A percentile compares a stretch with the other conserved stretches of the same genome.
Evolutionary conservation across 2,329 filamentous ascomycete species (phyloP).

Genomic region (Alternaria hordeiaustralica): DNA sequence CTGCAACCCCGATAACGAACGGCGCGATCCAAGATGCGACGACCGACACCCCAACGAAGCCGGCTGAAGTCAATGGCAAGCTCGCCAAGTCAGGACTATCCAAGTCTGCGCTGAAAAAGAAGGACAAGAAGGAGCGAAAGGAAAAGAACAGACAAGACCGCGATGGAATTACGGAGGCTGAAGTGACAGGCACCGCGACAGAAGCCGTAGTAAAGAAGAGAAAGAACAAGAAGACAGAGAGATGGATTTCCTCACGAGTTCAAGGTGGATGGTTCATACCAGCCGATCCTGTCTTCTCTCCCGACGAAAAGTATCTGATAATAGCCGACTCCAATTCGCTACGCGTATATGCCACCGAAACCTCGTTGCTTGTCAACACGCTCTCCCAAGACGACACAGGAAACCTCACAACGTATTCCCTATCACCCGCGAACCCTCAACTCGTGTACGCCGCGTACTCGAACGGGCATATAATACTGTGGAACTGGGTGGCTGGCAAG

Average conservation of each 20-base stretch:
- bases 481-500: slow-evolving; percentile 63
- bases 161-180: slow-evolving; percentile 1
- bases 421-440: slow-evolving; percentile 60
- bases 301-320: slow-evolving; percentile 70
- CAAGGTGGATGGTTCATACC: slow-evolving; percentile 63
- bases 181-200: background rate
- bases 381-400: slow-evolving; percentile 59
- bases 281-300: slow-evolving; percentile 63
- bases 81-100: slow-evolving; percentile 1
- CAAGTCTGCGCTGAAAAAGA: slow-evolving; percentile 10
- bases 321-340: slow-evolving; percentile 76
- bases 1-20: slow-evolving; percentile 18
- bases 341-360: slow-evolving; percentile 79
- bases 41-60: slow-evolving; percentile 11
- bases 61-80: background rate
- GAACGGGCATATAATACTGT: slow-evolving; percentile 60
- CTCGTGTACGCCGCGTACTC: slow-evolving; percentile 62
- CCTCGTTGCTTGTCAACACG: slow-evolving; percentile 79
- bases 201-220: slow-evolving; percentile 22
- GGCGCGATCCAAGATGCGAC: slow-evolving; percentile 12
- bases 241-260: slow-evolving; percentile 53
- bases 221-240: slow-evolving; percentile 24
- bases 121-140: slow-evolving; percentile 19
- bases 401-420: slow-evolving; percentile 57
- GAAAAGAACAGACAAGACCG: slow-evolving; percentile 10